Base-by-base conservation (phyloP, 495 filamentous ascomycete genomes). In the Penicillium argentinense region DNA sequence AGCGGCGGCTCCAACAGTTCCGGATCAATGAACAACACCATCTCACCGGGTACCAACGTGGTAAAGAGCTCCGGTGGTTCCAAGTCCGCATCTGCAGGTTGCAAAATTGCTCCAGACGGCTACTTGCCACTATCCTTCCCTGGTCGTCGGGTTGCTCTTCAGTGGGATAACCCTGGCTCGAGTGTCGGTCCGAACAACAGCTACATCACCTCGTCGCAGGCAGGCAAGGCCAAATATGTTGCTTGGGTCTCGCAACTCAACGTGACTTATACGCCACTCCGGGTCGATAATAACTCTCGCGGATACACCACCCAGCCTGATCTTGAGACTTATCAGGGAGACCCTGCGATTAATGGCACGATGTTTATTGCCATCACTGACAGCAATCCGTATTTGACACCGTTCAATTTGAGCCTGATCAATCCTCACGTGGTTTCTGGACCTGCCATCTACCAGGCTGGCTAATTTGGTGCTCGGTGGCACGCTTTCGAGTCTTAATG, bases 221-320 rank as follows among this genome's bases (percentile, higher is more conserved):
- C 84, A 4, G 77, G 78, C 1, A 49, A 57, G 3, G 84, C 88
- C 0, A 62, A 63, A 29, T 96, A 76, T 28, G 91, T 91, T 2
- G 78, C 78, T 0, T 96, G 88, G 89, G 79, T 86, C 7, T 75
- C 70, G n/a, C 90, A 95, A 77, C 69, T 95, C 24, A 95, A 96
- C 52, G 73, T 89, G 18, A 95, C 90, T 0, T 95, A 95, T 63
- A 81, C 88, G 2, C 73, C 83, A 1, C 64, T 95, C 50, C 76
- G 64, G 4, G 59, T 84, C 39, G 70, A 74, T 1, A 72, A 56
- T 42, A 63, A 67, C 13, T 81, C 78, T 42, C 68, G 67, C 2
- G 89, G 84, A 0, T 82, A 69, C 53, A 88, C 89, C 0, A 75
- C 76, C 42, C 90, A 96, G 70, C 91, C 89, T 0, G 62, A 68